A percentile compares a stretch with the other conserved stretches of the same genome.
phyloP scores from a whole-genome alignment of 257 asterid genomes.

The Verbascum thapsus region DNA sequence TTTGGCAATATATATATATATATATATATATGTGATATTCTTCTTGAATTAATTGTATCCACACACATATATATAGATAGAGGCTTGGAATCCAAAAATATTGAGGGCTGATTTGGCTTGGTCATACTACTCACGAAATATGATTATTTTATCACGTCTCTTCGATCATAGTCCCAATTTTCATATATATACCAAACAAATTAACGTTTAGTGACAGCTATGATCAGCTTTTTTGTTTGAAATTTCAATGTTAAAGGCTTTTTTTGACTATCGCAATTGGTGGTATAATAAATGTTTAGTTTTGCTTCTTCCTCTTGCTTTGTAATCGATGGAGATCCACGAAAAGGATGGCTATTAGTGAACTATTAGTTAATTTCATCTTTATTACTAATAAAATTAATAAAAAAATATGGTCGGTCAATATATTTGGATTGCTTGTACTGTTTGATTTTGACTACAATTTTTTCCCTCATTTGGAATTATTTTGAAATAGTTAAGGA shows the following conservation, averaged over 20 bases:
- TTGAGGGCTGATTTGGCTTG: not conserved
- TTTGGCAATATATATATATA: not conserved
- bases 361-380: not conserved
- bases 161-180: not conserved
- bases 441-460: too few species aligned
- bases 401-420: too few species aligned
- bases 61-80: not conserved
- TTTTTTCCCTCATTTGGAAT: too few species aligned
- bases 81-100: not conserved
- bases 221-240: constrained; percentile 1
- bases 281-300: not conserved
- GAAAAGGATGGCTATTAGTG: not conserved
- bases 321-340: constrained; percentile 11
- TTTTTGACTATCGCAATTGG: not conserved
- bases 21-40: not conserved
- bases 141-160: constrained; percentile 30
- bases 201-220: not conserved
- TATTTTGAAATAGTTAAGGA: too few species aligned
- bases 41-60: not conserved
- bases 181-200: not conserved
- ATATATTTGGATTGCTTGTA: too few species aligned
- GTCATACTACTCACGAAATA: not conserved
- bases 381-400: too few species aligned
- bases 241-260: not conserved
- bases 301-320: constrained; percentile 20